Conservation (phyloP, 441 rosid species). For the Capsella rubella region DNA sequence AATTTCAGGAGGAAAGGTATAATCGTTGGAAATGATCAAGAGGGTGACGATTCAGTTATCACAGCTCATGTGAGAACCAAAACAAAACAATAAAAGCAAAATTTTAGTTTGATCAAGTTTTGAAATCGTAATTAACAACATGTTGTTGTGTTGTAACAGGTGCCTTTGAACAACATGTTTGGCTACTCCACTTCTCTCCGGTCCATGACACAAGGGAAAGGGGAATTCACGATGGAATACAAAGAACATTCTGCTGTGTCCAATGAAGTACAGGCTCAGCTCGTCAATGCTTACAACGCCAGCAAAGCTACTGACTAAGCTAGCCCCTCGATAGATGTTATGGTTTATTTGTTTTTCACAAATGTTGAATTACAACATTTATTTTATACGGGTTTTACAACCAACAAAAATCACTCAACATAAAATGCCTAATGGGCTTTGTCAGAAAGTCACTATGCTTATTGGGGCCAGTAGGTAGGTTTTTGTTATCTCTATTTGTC, state of each 20-base stretch:
- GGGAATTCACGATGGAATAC: slow-evolving; percentile 99
- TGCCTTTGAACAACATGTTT: slow-evolving; percentile 97
- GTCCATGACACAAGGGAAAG: slow-evolving; percentile 99
- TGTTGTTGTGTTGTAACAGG: slow-evolving; percentile 52
- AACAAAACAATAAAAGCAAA: background rate
- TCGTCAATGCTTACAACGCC: slow-evolving; percentile 79
- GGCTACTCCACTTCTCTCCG: slow-evolving; percentile 96
- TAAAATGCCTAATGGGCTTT: slow-evolving; percentile 15
- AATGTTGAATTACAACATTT: slow-evolving; percentile 25
- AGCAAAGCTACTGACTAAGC: slow-evolving; percentile 58
- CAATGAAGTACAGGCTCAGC: slow-evolving; percentile 84
- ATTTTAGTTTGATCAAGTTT: background rate
- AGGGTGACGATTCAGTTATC: slow-evolving; percentile 94
- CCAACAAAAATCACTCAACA: slow-evolving; percentile 7
- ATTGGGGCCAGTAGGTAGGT: slow-evolving; percentile 12
- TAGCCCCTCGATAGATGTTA: background rate
- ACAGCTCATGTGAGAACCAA: slow-evolving; percentile 67
- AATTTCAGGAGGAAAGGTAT: slow-evolving; percentile 91
- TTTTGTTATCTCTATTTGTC: background rate
- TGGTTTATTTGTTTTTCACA: background rate
- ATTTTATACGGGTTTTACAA: slow-evolving; percentile 29
- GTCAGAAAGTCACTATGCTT: background rate
- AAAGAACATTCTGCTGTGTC: slow-evolving; percentile 90
- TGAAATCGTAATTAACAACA: background rate
- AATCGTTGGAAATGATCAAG: slow-evolving; percentile 96